Evolutionary conservation across 208 protist genomes (phyloP).

Genomic region (Leishmania braziliensis): DNA sequence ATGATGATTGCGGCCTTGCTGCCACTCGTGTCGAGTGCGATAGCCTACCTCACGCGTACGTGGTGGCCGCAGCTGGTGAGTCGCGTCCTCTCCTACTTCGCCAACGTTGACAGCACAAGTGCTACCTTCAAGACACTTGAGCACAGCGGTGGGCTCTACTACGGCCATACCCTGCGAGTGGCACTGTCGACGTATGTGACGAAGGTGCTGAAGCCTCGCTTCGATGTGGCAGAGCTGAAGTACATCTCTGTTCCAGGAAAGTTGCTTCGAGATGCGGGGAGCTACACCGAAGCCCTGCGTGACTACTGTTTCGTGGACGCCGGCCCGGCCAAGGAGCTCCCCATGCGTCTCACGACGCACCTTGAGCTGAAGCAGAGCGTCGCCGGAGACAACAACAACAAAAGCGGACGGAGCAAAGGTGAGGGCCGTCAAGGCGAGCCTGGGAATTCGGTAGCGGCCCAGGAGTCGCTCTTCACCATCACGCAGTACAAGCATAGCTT

Average conservation of each 20-base stretch:
- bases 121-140: slow-evolving; percentile 13
- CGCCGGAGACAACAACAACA: slow-evolving; percentile 1
- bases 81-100: slow-evolving; percentile 24
- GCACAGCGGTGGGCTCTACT: slow-evolving; percentile 20
- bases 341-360: slow-evolving; percentile 23
- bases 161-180: slow-evolving; percentile 51
- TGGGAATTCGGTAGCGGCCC: background rate
- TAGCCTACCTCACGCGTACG: slow-evolving; percentile 50
- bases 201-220: slow-evolving; percentile 27
- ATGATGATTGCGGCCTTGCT: slow-evolving; percentile 85
- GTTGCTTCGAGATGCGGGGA: slow-evolving; percentile 48
- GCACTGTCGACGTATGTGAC: slow-evolving; percentile 43
- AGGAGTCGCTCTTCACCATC: slow-evolving; percentile 21
- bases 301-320: slow-evolving; percentile 42
- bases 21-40: slow-evolving; percentile 55
- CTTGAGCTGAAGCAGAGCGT: slow-evolving; percentile 35
- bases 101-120: slow-evolving; percentile 22
- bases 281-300: slow-evolving; percentile 41
- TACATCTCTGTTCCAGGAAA: slow-evolving; percentile 54
- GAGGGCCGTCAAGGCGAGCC: background rate
- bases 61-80: slow-evolving; percentile 52
- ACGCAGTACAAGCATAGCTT: slow-evolving; percentile 26
- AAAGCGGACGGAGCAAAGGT: background rate
- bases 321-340: slow-evolving; percentile 36
- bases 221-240: slow-evolving; percentile 39